Percentiles rank a stretch among this genome's conserved stretches.
Conservation (phyloP, 2,329 filamentous ascomycete species). For the Fusarium zealandicum region DNA sequence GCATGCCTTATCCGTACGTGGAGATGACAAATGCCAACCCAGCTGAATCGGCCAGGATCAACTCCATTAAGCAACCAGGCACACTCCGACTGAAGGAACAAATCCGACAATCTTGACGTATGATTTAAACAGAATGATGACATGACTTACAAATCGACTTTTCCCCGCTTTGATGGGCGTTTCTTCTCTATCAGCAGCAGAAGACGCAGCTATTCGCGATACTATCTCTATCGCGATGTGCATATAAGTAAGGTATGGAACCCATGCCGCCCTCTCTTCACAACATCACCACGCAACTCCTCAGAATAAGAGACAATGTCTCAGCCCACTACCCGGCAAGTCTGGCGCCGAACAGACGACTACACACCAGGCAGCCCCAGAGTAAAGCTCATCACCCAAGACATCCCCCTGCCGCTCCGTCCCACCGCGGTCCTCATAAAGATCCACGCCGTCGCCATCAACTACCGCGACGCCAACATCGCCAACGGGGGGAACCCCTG, state of each 20-base stretch:
- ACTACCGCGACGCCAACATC: conserved; percentile 49
- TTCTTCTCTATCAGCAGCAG: not conserved
- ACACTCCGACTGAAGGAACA: not conserved
- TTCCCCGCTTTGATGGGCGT: not conserved
- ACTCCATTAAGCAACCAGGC: not conserved
- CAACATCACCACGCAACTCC: not conserved
- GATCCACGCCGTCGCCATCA: conserved; percentile 45
- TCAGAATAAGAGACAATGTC: conserved; percentile 2
- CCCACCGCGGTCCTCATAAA: conserved; percentile 45
- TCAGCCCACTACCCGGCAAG: conserved; percentile 28
- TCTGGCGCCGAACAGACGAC: conserved; percentile 42
- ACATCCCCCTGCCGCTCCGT: conserved; percentile 41
- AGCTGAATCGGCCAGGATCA: too few relatives aligned
- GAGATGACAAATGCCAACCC: too few relatives aligned
- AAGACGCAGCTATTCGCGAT: conserved; percentile 2
- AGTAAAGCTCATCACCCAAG: conserved; percentile 46
- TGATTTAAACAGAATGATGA: too few relatives aligned
- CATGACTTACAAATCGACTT: not conserved
- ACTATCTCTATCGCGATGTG: not conserved
- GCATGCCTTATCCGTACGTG: too few relatives aligned
- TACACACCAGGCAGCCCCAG: conserved; percentile 43
- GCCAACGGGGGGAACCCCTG: conserved; percentile 51
- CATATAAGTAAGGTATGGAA: not conserved
- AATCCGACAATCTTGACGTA: too few relatives aligned
- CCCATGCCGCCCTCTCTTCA: not conserved